Evolutionary conservation across 1,284 basidiomycete species (phyloP).

Genomic region (Porogramme epimiltina): DNA sequence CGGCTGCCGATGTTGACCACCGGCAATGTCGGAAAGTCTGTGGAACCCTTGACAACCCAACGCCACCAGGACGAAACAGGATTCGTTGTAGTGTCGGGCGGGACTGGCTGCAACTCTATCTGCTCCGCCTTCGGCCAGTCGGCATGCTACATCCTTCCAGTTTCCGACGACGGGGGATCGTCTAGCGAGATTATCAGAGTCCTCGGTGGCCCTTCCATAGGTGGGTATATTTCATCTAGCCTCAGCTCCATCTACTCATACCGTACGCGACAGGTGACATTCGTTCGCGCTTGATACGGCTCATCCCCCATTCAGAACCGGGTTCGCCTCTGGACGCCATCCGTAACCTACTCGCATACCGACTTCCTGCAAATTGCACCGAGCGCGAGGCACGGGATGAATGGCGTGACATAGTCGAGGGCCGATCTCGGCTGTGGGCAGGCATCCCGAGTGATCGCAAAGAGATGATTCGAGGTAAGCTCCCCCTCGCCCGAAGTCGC

Average conservation of each 20-base stretch:
- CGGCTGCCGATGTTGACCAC: neutral
- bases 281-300: conserved; percentile 77
- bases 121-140: conserved; percentile 67
- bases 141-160: conserved; percentile 76
- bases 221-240: conserved; percentile 37
- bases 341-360: conserved; percentile 76
- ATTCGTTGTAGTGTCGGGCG: conserved; percentile 75
- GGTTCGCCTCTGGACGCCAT: conserved; percentile 70
- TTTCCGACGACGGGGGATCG: conserved; percentile 87
- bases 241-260: neutral
- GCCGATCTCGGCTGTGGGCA: conserved; percentile 80
- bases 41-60: conserved; percentile 1
- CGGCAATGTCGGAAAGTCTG: conserved; percentile 1
- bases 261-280: conserved; percentile 65
- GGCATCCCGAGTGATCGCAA: conserved; percentile 92
- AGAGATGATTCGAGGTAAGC: conserved; percentile 81
- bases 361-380: conserved; percentile 68
- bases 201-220: conserved; percentile 80
- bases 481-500: neutral
- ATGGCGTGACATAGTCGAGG: conserved; percentile 94
- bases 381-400: conserved; percentile 84
- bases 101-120: conserved; percentile 83
- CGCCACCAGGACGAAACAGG: conserved; percentile 28
- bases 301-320: conserved; percentile 68
- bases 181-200: conserved; percentile 86